A percentile compares a stretch with the other conserved stretches of the same genome.
phyloP scores from a whole-genome alignment of 1,139 yeast genomes.

The Pichia sp. region DNA sequence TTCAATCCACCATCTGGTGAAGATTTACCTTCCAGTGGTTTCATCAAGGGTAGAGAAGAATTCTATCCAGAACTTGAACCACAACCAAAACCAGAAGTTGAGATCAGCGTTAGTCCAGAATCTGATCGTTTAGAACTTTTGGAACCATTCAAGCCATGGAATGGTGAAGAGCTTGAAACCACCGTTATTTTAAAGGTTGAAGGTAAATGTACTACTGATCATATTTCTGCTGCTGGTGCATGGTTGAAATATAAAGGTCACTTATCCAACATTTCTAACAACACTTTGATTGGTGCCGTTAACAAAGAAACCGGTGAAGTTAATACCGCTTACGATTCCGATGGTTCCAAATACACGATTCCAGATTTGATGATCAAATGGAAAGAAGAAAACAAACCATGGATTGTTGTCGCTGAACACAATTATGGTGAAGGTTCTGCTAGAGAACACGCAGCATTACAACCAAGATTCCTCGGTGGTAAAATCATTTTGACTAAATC shows the following conservation, averaged over 20 bases:
- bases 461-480: conserved; percentile 93
- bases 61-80: conserved; percentile 85
- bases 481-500: conserved; percentile 83
- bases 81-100: conserved; percentile 58
- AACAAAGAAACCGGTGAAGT: conserved; percentile 96
- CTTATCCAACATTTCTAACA: conserved; percentile 88
- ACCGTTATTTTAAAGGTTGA: conserved; percentile 81
- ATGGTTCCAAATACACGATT: conserved; percentile 69
- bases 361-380: conserved; percentile 97
- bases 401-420: conserved; percentile 96
- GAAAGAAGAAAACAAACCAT: conserved; percentile 77
- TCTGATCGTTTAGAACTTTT: conserved; percentile 77
- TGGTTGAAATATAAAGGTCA: conserved; percentile 99
- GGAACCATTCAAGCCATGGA: conserved; percentile 84
- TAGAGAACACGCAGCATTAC: conserved; percentile 96
- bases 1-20: conserved; percentile 79
- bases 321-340: conserved; percentile 79
- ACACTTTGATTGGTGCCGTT: conserved; percentile 94
- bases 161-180: conserved; percentile 71
- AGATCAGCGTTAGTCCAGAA: conserved; percentile 65
- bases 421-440: conserved; percentile 99
- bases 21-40: conserved; percentile 77
- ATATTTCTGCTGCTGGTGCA: conserved; percentile 98
- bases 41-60: conserved; percentile 70
- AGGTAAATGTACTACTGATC: conserved; percentile 98